Conservation (phyloP, 2,329 filamentous ascomycete genomes). For the Pestalotiopsis sp. region DNA sequence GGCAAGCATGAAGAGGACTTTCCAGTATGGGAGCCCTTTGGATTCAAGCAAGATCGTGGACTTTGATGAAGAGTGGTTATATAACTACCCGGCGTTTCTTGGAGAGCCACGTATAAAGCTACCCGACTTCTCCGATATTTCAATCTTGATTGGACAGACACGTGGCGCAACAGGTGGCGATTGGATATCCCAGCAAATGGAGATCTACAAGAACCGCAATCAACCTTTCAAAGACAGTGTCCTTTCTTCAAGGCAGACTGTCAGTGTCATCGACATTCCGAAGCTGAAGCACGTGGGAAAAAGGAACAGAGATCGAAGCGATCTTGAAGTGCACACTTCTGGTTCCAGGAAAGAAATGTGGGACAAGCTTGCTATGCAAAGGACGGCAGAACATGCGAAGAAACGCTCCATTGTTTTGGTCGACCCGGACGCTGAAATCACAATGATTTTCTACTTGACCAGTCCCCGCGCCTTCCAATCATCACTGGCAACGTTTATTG, state of each 20-base stretch:
- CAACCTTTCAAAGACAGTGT: background rate
- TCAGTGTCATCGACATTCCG: background rate
- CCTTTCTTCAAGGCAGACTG: background rate
- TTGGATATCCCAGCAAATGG: background rate
- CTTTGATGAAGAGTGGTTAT: constrained; percentile 21
- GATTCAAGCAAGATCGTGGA: constrained; percentile 15
- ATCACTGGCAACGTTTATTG: constrained; percentile 20
- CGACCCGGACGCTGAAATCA: background rate
- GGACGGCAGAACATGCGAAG: background rate
- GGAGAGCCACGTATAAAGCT: background rate
- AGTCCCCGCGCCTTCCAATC: background rate
- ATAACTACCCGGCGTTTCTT: constrained; percentile 18
- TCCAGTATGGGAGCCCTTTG: constrained; percentile 12
- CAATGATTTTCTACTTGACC: background rate
- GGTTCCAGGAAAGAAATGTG: background rate
- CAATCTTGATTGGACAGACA: background rate
- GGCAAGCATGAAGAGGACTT: constrained; percentile 13
- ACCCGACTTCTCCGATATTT: background rate
- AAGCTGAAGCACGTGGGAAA: background rate
- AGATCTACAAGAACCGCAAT: background rate
- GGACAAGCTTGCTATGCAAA: background rate
- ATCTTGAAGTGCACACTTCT: background rate
- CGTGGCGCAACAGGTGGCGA: background rate
- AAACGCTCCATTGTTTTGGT: background rate
- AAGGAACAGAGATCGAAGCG: background rate